Conservation (phyloP, 257 asterid genomes). For the Linaria vulgaris region DNA sequence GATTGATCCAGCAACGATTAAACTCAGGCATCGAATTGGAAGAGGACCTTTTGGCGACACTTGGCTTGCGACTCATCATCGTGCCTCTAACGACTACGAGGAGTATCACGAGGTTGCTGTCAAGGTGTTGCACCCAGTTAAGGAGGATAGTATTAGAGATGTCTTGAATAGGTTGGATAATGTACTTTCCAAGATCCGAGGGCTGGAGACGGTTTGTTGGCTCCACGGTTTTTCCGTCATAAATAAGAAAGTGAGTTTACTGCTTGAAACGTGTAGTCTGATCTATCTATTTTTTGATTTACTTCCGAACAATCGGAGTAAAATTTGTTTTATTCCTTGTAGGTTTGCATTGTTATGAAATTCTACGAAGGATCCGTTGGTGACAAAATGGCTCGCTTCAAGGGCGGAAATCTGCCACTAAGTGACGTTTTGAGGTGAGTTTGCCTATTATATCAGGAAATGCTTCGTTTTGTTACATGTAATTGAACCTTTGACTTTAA, state of each 20-base stretch:
- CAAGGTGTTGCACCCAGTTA: slow-evolving; percentile 71
- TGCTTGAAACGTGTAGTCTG: too few relatives aligned
- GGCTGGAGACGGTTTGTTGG: slow-evolving; percentile 59
- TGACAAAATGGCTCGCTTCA: slow-evolving; percentile 69
- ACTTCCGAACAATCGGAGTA: too few relatives aligned
- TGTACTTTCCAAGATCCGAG: slow-evolving; percentile 58
- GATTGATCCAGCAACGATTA: slow-evolving; percentile 71
- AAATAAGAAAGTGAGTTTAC: slow-evolving; percentile 60
- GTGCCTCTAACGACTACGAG: slow-evolving; percentile 52
- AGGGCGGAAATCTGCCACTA: slow-evolving; percentile 69
- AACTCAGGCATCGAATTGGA: slow-evolving; percentile 80
- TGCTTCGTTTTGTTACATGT: background rate
- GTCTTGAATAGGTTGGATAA: slow-evolving; percentile 55
- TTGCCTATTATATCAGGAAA: slow-evolving; percentile 7
- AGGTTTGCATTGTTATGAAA: slow-evolving; percentile 89
- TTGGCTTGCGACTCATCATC: slow-evolving; percentile 86
- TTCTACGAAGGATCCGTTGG: slow-evolving; percentile 86
- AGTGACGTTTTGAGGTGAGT: slow-evolving; percentile 77
- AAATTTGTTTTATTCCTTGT: slow-evolving; percentile 27
- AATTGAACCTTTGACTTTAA: background rate
- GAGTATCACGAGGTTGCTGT: slow-evolving; percentile 87
- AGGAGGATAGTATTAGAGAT: slow-evolving; percentile 50
- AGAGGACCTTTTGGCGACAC: slow-evolving; percentile 89
- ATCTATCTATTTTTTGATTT: too few relatives aligned
- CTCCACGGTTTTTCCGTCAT: slow-evolving; percentile 67